These are phyloP conservation scores for Phytophthora boehmeriae DNA, from an alignment of 352 stramenopile genomes.

Conservation along the genomic window DNA sequence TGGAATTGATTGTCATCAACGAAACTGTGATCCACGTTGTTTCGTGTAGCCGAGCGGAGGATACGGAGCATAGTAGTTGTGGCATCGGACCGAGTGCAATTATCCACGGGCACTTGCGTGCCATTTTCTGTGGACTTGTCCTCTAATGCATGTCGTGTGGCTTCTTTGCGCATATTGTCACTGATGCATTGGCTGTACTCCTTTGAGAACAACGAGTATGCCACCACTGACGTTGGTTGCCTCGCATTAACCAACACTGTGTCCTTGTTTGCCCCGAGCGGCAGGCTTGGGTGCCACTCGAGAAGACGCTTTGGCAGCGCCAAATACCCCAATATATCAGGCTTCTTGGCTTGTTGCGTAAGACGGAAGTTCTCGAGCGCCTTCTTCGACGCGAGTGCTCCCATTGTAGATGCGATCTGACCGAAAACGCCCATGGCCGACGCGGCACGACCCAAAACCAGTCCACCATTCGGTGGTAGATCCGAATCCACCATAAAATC, in stretches of 20 bases:
- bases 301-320: conserved; percentile 83
- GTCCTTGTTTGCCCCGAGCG: conserved; percentile 68
- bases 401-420: conserved; percentile 65
- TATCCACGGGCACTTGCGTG: conserved; percentile 26
- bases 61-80: conserved; percentile 65
- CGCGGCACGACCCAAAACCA: conserved; percentile 22
- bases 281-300: conserved; percentile 81
- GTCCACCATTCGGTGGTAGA: conserved; percentile 9
- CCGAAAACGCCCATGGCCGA: conserved; percentile 44
- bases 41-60: conserved; percentile 66
- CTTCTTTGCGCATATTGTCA: conserved; percentile 68
- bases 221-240: conserved; percentile 85
- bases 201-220: conserved; percentile 86
- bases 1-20: conserved; percentile 90
- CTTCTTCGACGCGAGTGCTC: conserved; percentile 60
- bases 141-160: conserved; percentile 40
- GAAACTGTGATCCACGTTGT: conserved; percentile 88
- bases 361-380: conserved; percentile 71
- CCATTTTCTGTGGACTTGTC: conserved; percentile 41
- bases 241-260: conserved; percentile 80
- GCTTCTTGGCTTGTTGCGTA: conserved; percentile 70
- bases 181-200: conserved; percentile 81
- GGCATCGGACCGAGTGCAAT: conserved; percentile 31
- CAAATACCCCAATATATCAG: conserved; percentile 65
- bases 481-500: conserved; percentile 50